phyloP scores from a whole-genome alignment of 78 protist genomes.

The Emiliania huxleyi region DNA sequence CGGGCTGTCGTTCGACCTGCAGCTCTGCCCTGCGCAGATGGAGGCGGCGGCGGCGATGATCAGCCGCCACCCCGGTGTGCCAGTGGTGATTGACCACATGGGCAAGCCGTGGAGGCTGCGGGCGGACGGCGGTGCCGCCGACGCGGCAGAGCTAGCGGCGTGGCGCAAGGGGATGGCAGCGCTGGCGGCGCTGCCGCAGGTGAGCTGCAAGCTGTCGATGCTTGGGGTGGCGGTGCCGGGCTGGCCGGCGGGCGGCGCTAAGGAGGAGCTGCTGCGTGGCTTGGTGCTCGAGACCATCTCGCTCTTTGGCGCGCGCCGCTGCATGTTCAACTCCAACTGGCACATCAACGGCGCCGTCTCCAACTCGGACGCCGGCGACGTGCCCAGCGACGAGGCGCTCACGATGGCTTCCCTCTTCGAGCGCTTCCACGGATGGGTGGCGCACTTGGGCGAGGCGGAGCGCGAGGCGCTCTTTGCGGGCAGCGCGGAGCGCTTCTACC shows the following conservation, averaged over 20 bases:
- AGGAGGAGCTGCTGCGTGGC: not conserved
- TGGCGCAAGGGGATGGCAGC: not conserved
- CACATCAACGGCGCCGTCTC: not conserved
- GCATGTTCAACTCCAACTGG: not conserved
- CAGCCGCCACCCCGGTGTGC: not conserved
- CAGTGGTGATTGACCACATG: not conserved
- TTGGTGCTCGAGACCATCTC: not conserved
- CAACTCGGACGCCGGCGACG: not conserved
- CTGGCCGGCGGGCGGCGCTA: not conserved
- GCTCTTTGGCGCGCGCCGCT: not conserved
- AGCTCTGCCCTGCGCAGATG: not conserved
- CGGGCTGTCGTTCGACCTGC: not conserved
- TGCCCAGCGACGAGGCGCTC: not conserved
- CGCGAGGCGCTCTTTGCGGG: not conserved
- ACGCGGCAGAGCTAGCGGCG: not conserved
- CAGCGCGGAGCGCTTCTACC: not conserved
- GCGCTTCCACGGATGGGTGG: not conserved
- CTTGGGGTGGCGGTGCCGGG: not conserved
- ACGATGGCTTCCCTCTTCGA: not conserved
- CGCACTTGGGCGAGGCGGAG: not conserved
- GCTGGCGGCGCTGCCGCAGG: slow-evolving; percentile 3
- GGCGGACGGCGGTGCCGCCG: not conserved
- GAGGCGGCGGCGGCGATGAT: not conserved
- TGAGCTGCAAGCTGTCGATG: not conserved
- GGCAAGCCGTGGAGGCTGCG: not conserved